phyloP scores from a whole-genome alignment of 2,329 filamentous ascomycete genomes.

The Fusarium pseudonygamai region DNA sequence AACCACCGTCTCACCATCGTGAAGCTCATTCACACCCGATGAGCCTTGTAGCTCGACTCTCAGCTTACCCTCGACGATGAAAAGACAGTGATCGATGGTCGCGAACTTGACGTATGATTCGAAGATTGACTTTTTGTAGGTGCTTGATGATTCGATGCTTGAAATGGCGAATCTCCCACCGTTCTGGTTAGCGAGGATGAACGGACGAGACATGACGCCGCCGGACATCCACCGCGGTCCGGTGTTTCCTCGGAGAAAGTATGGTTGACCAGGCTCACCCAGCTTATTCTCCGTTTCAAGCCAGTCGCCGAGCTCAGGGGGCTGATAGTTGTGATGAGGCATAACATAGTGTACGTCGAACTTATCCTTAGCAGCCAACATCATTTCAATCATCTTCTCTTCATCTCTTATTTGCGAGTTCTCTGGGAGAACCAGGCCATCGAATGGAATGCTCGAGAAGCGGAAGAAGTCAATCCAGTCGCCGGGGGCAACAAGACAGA shows the following conservation, averaged over 20 bases:
- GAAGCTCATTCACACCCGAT: background rate
- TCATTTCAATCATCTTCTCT: background rate
- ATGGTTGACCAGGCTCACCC: background rate
- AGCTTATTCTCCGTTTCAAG: too few relatives aligned
- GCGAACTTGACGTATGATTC: background rate
- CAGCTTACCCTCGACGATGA: background rate
- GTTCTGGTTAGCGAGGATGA: accelerated
- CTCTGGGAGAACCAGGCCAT: background rate
- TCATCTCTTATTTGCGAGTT: background rate
- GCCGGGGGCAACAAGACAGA: background rate
- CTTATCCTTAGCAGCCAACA: background rate
- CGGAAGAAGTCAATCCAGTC: background rate
- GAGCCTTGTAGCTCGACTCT: background rate
- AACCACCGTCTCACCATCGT: background rate
- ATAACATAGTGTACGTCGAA: too few relatives aligned
- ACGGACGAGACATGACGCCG: background rate
- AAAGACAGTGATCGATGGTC: background rate
- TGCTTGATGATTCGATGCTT: background rate
- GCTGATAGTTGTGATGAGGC: too few relatives aligned
- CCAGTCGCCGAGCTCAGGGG: too few relatives aligned
- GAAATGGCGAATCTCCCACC: background rate
- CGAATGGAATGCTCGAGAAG: background rate
- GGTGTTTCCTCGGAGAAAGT: background rate
- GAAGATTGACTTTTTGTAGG: background rate
- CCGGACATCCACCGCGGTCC: background rate